Evolutionary conservation across 2,329 filamentous ascomycete species (phyloP).

Genomic region (Ciborinia camelliae): DNA sequence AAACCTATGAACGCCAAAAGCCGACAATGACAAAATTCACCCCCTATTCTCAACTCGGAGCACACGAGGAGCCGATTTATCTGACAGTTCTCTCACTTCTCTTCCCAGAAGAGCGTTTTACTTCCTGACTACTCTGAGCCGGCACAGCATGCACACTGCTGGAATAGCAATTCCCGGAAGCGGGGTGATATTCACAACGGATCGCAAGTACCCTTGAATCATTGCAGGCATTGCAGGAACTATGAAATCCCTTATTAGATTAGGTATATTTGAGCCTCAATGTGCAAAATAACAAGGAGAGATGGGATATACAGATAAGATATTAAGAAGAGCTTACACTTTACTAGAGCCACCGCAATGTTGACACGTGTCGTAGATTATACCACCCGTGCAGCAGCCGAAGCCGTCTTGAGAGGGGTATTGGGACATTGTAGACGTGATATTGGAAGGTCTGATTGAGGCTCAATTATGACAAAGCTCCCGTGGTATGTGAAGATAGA

Average conservation of each 20-base stretch:
- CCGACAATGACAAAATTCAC: neutral
- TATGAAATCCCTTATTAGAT: neutral
- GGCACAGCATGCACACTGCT: neutral
- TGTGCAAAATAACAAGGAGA: neutral
- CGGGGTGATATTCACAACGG: neutral
- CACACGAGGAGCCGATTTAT: neutral
- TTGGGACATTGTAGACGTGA: neutral
- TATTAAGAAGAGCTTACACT: neutral
- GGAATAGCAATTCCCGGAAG: neutral
- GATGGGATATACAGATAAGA: neutral
- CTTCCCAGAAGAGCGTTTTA: neutral
- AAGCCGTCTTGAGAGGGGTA: neutral
- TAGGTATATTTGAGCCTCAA: neutral
- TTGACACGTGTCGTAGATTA: neutral
- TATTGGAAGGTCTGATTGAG: neutral
- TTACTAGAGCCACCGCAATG: neutral
- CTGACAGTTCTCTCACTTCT: neutral
- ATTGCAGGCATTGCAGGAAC: neutral
- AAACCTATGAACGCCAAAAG: conserved; percentile 6
- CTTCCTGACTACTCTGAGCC: neutral
- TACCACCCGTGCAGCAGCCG: neutral
- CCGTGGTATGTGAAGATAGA: too few species aligned
- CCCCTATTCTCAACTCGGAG: neutral
- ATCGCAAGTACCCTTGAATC: neutral
- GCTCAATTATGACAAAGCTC: neutral